Percentiles rank a stretch among this genome's conserved stretches.
These are phyloP conservation scores for Spathaspora girioi DNA, from an alignment of 805 yeast species.

Conservation along the genomic window DNA sequence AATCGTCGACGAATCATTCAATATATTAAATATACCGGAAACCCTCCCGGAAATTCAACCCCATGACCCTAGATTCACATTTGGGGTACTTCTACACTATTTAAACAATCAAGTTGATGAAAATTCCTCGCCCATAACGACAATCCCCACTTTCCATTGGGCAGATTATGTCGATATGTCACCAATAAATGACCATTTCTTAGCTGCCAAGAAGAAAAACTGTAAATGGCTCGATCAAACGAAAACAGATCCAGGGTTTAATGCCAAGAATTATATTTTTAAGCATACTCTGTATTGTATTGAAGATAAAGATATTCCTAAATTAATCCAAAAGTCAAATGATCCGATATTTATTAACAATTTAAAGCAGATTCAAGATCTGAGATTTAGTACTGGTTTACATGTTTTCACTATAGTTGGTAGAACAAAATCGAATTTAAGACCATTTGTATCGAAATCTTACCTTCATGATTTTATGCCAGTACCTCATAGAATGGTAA, in stretches of 20 bases:
- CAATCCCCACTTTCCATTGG: slow-evolving; percentile 28
- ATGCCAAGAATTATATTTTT: slow-evolving; percentile 11
- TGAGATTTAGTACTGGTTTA: slow-evolving; percentile 27
- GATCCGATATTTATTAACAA: neutral
- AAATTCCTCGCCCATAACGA: neutral
- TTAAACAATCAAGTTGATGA: slow-evolving; percentile 11
- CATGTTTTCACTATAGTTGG: slow-evolving; percentile 35
- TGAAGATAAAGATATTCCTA: slow-evolving; percentile 18
- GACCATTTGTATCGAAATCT: slow-evolving; percentile 33
- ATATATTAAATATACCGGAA: neutral
- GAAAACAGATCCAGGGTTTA: slow-evolving; percentile 6
- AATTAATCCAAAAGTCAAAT: neutral
- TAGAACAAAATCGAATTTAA: slow-evolving; percentile 22
- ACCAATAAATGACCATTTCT: slow-evolving; percentile 13
- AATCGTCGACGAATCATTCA: neutral
- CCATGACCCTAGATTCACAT: slow-evolving; percentile 28
- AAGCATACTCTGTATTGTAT: slow-evolving; percentile 19
- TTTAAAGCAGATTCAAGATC: slow-evolving; percentile 7
- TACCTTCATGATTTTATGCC: slow-evolving; percentile 41
- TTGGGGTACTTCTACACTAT: slow-evolving; percentile 17
- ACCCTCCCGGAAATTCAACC: slow-evolving; percentile 7
- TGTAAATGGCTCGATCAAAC: slow-evolving; percentile 19
- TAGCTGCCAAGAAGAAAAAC: slow-evolving; percentile 10
- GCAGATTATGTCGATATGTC: slow-evolving; percentile 27
- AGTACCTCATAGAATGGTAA: slow-evolving; percentile 29